A percentile compares a stretch with the other conserved stretches of the same genome.
Conservation (phyloP, 1,139 yeast species). For the Taphrina wiesneri region DNA sequence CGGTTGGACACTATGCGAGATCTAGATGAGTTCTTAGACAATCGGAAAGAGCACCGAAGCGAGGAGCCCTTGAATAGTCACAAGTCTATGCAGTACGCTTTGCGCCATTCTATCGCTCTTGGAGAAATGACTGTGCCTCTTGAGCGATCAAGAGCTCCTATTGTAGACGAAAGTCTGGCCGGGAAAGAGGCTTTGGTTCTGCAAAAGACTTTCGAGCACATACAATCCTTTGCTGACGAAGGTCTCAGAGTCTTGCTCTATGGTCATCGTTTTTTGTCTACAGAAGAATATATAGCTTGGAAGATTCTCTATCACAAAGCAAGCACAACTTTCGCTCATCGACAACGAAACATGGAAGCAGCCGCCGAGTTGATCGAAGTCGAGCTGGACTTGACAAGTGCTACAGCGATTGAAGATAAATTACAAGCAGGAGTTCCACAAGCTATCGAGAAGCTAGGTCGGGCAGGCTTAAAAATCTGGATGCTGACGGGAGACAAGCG, state of each 20-base stretch:
- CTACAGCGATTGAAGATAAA: conserved; percentile 96
- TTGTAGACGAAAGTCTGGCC: conserved; percentile 63
- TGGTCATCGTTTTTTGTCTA: conserved; percentile 70
- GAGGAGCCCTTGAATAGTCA: background rate
- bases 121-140: conserved; percentile 29
- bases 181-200: conserved; percentile 75
- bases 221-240: conserved; percentile 91
- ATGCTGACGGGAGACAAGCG: conserved; percentile 98
- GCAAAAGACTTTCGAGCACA: conserved; percentile 82
- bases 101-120: conserved; percentile 37
- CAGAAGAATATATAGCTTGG: conserved; percentile 66
- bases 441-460: conserved; percentile 82
- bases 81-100: background rate
- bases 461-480: conserved; percentile 96
- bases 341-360: conserved; percentile 65
- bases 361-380: conserved; percentile 73
- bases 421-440: conserved; percentile 95
- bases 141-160: conserved; percentile 1
- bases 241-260: conserved; percentile 88
- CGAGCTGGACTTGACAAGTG: conserved; percentile 72
- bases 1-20: conserved; percentile 22
- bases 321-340: conserved; percentile 68
- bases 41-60: background rate
- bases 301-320: conserved; percentile 67
- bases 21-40: conserved; percentile 24